Percentiles rank a stretch among this genome's conserved stretches.
phyloP scores from a whole-genome alignment of 2,329 filamentous ascomycete species.

The Clathrospora elynae region DNA sequence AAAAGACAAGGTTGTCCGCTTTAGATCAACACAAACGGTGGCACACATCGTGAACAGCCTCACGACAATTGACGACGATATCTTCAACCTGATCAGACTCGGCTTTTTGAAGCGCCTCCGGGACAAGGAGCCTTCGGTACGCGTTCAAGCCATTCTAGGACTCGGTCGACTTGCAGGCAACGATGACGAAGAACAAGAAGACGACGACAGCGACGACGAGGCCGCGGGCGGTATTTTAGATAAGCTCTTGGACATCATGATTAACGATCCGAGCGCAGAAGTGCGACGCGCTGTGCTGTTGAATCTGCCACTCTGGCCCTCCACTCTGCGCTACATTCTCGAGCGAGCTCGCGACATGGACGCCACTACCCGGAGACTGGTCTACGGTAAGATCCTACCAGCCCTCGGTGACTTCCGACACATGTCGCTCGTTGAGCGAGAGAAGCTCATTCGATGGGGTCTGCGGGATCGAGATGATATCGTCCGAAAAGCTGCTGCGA shows the following conservation, averaged over 20 bases:
- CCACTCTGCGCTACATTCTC: conserved; percentile 82
- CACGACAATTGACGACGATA: conserved; percentile 86
- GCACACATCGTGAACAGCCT: conserved; percentile 91
- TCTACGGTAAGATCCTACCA: conserved; percentile 87
- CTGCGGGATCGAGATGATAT: conserved; percentile 91
- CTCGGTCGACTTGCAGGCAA: conserved; percentile 79
- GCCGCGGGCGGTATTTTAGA: conserved; percentile 72
- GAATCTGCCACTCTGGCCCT: conserved; percentile 84
- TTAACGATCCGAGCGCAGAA: conserved; percentile 93
- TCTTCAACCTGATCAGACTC: conserved; percentile 81
- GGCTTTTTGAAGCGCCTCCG: conserved; percentile 82
- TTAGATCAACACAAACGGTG: conserved; percentile 85
- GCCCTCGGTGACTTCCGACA: conserved; percentile 93
- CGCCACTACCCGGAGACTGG: conserved; percentile 76
- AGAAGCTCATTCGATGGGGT: conserved; percentile 94
- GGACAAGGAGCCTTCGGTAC: conserved; percentile 92
- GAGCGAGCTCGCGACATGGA: conserved; percentile 92
- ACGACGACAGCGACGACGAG: conserved; percentile 72
- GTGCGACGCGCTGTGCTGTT: conserved; percentile 85
- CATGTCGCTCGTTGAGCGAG: conserved; percentile 88
- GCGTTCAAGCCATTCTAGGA: conserved; percentile 88
- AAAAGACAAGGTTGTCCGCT: conserved; percentile 93
- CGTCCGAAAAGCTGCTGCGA: conserved; percentile 87
- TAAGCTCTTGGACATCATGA: conserved; percentile 84
- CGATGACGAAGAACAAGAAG: conserved; percentile 63